Evolutionary conservation across 2,329 filamentous ascomycete genomes (phyloP).

Genomic region (Leptographium wingfieldii): DNA sequence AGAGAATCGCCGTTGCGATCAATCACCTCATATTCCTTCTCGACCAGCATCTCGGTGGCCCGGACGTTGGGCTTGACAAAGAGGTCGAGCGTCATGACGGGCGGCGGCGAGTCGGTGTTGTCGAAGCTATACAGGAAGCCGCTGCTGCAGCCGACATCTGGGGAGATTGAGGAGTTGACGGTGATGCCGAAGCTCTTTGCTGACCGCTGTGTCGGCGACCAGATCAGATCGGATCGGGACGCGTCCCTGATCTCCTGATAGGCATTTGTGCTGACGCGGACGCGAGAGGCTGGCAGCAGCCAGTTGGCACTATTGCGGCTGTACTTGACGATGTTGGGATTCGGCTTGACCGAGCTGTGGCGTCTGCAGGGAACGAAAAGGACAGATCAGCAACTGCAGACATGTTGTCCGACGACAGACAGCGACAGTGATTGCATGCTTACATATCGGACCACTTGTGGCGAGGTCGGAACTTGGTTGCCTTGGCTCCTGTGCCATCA

Average conservation of each 20-base stretch:
- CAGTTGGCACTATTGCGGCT: constrained; percentile 12
- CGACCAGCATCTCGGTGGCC: constrained; percentile 31
- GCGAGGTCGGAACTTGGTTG: constrained; percentile 19
- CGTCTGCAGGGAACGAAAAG: neutral
- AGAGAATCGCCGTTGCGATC: constrained; percentile 31
- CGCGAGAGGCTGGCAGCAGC: constrained; percentile 17
- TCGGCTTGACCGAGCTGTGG: constrained; percentile 7
- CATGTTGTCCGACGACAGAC: too few species aligned
- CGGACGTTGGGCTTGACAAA: constrained; percentile 22
- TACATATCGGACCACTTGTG: constrained; percentile 18
- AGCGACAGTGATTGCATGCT: neutral
- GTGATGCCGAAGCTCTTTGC: constrained; percentile 12
- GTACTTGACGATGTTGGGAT: constrained; percentile 26
- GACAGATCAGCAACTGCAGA: neutral
- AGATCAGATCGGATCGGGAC: neutral
- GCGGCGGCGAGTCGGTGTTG: constrained; percentile 23
- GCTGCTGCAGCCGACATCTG: neutral
- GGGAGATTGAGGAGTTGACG: constrained; percentile 10
- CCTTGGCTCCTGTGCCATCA: constrained; percentile 18
- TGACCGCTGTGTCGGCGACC: neutral
- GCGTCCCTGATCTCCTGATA: neutral
- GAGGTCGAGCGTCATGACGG: constrained; percentile 24
- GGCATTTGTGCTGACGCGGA: constrained; percentile 15
- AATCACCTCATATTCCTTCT: constrained; percentile 35
- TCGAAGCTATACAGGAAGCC: constrained; percentile 32